Conservation (phyloP, 2,329 filamentous ascomycete species). For the Claviceps sorghi region DNA sequence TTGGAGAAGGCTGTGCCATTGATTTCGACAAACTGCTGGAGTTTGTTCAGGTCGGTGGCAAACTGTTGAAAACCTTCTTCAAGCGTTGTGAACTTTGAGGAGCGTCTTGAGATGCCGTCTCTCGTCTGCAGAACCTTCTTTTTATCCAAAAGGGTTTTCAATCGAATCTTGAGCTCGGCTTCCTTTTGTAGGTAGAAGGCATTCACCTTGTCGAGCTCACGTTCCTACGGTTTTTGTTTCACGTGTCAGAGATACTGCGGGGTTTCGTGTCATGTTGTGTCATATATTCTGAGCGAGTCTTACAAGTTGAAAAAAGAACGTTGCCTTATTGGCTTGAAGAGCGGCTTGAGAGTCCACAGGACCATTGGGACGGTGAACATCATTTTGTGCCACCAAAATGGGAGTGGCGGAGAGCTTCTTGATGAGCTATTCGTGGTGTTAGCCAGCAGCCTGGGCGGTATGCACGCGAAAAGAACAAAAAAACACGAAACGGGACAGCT, state of each 20-base stretch:
- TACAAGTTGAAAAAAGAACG: slow-evolving; percentile 96
- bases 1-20: slow-evolving; percentile 97
- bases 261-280: neutral
- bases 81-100: slow-evolving; percentile 83
- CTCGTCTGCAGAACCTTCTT: slow-evolving; percentile 81
- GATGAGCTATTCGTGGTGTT: slow-evolving; percentile 56
- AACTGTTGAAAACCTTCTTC: slow-evolving; percentile 98
- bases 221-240: slow-evolving; percentile 46
- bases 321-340: slow-evolving; percentile 91
- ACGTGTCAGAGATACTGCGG: slow-evolving; percentile 1
- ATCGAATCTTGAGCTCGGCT: slow-evolving; percentile 88
- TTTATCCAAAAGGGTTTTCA: slow-evolving; percentile 88
- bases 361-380: slow-evolving; percentile 31
- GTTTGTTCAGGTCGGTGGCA: slow-evolving; percentile 88
- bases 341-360: slow-evolving; percentile 67
- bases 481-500: neutral
- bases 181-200: slow-evolving; percentile 96
- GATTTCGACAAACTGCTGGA: slow-evolving; percentile 96
- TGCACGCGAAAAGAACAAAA: neutral
- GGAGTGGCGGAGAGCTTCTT: slow-evolving; percentile 93
- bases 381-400: slow-evolving; percentile 62
- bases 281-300: slow-evolving; percentile 14
- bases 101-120: slow-evolving; percentile 66
- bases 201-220: slow-evolving; percentile 97
- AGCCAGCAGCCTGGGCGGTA: neutral